Evolutionary conservation across 2,329 filamentous ascomycete genomes (phyloP).

Genomic region (Ceratocystis papillata): DNA sequence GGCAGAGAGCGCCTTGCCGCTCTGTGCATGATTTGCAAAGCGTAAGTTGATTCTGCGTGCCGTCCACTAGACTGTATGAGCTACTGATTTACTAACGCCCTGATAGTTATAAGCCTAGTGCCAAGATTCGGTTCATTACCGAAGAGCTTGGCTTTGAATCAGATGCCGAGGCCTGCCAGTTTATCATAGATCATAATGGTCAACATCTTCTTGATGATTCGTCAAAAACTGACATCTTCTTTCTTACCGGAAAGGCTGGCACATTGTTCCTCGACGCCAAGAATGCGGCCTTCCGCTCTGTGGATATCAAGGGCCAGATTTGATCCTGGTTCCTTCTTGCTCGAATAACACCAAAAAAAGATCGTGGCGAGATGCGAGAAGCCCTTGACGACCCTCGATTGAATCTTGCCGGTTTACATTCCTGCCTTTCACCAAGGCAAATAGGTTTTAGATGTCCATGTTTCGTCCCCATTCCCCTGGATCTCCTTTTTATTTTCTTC

Average conservation of each 20-base stretch:
- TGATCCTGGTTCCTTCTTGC: conserved; percentile 30
- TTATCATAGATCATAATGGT: conserved; percentile 71
- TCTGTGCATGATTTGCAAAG: conserved; percentile 84
- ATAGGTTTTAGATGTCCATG: conserved; percentile 10
- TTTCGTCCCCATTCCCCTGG: neutral
- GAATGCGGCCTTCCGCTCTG: conserved; percentile 63
- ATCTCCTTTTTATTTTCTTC: conserved; percentile 7
- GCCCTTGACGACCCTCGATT: conserved; percentile 7
- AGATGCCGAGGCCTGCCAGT: conserved; percentile 80
- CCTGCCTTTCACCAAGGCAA: neutral
- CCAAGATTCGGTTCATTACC: conserved; percentile 82
- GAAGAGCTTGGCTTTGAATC: conserved; percentile 94
- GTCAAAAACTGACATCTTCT: conserved; percentile 41
- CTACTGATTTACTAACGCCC: conserved; percentile 36
- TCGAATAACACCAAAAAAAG: neutral
- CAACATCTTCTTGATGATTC: conserved; percentile 63
- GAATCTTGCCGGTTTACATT: neutral
- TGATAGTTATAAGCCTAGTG: conserved; percentile 76
- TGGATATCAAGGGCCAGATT: conserved; percentile 98
- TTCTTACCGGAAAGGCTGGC: conserved; percentile 63
- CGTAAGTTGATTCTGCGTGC: conserved; percentile 50
- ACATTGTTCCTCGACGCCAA: conserved; percentile 63
- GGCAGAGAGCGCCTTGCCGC: conserved; percentile 83
- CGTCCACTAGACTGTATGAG: neutral
- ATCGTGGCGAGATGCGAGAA: conserved; percentile 9